Evolutionary conservation across 176 grass and related monocot species (phyloP).

Genomic region (Raddia distichophylla): DNA sequence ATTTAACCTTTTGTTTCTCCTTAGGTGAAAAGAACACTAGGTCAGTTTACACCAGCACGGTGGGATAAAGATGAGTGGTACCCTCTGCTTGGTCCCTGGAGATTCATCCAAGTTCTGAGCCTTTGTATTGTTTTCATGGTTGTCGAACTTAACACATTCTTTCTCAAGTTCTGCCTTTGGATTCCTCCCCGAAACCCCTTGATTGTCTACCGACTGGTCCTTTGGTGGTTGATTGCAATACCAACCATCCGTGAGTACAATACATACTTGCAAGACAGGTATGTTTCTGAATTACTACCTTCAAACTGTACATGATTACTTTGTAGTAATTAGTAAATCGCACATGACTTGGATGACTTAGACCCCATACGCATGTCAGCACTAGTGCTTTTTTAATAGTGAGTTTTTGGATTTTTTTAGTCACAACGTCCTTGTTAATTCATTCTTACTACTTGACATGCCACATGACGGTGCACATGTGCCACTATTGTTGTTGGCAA

Average conservation of each 20-base stretch:
- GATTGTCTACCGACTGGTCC: slow-evolving; percentile 80
- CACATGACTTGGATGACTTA: slow-evolving; percentile 26
- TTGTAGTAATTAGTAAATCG: slow-evolving; percentile 9
- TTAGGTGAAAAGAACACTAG: slow-evolving; percentile 94
- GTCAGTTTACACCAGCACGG: slow-evolving; percentile 94
- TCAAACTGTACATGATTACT: slow-evolving; percentile 11
- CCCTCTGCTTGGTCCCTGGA: slow-evolving; percentile 86
- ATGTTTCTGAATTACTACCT: slow-evolving; percentile 31
- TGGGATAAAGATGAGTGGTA: slow-evolving; percentile 99
- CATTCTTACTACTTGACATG: slow-evolving; percentile 25
- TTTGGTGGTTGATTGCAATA: slow-evolving; percentile 99
- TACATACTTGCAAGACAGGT: slow-evolving; percentile 99
- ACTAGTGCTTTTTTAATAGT: slow-evolving; percentile 10
- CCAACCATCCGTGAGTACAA: slow-evolving; percentile 98
- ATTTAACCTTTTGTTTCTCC: slow-evolving; percentile 29
- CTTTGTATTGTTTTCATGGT: slow-evolving; percentile 93
- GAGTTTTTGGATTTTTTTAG: slow-evolving; percentile 25
- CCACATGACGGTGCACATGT: slow-evolving; percentile 31
- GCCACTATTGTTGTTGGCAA: slow-evolving; percentile 21
- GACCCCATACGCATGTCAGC: neutral
- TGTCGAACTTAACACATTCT: slow-evolving; percentile 96
- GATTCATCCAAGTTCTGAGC: slow-evolving; percentile 91
- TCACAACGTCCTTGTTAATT: slow-evolving; percentile 5
- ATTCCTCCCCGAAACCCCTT: slow-evolving; percentile 90
- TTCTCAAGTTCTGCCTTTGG: slow-evolving; percentile 98